Evolutionary conservation across 2,329 filamentous ascomycete species (phyloP).

Genomic region (Onygenales sp.): DNA sequence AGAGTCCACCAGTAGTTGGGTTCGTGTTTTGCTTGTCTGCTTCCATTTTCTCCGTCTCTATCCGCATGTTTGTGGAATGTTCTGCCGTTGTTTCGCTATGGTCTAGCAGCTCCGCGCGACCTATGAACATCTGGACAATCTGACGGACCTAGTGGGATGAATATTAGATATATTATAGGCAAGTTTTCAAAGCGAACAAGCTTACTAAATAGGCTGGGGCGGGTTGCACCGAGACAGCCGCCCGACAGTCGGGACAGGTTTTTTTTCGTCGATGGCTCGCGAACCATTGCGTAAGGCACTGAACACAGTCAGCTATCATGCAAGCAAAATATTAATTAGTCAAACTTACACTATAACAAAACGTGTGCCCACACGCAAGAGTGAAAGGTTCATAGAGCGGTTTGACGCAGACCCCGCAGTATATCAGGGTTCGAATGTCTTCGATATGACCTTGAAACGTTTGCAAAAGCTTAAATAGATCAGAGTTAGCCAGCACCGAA

Average conservation of each 20-base stretch:
- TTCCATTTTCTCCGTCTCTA: conserved; percentile 52
- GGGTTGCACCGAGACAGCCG: conserved; percentile 48
- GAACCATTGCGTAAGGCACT: conserved; percentile 52
- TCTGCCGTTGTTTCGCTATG: conserved; percentile 54
- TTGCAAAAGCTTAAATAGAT: conserved; percentile 24
- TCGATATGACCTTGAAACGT: conserved; percentile 48
- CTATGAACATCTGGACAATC: conserved; percentile 54
- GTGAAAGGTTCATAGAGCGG: conserved; percentile 62
- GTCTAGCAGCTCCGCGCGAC: conserved; percentile 51
- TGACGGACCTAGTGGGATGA: conserved; percentile 45
- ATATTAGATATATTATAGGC: conserved; percentile 2
- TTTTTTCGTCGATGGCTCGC: conserved; percentile 46
- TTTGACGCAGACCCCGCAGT: conserved; percentile 60
- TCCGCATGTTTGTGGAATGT: conserved; percentile 47
- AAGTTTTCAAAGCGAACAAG: neutral
- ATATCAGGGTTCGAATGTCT: conserved; percentile 50
- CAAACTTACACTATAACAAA: conserved; percentile 54
- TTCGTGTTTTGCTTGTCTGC: conserved; percentile 48
- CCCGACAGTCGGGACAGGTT: conserved; percentile 60
- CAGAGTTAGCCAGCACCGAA: neutral
- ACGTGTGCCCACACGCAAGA: conserved; percentile 59
- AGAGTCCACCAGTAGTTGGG: conserved; percentile 46
- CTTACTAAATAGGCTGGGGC: conserved; percentile 55
- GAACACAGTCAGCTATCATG: conserved; percentile 16
- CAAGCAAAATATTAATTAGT: neutral